phyloP scores from a whole-genome alignment of 305 asterid species.

The Ilex paraguariensis region DNA sequence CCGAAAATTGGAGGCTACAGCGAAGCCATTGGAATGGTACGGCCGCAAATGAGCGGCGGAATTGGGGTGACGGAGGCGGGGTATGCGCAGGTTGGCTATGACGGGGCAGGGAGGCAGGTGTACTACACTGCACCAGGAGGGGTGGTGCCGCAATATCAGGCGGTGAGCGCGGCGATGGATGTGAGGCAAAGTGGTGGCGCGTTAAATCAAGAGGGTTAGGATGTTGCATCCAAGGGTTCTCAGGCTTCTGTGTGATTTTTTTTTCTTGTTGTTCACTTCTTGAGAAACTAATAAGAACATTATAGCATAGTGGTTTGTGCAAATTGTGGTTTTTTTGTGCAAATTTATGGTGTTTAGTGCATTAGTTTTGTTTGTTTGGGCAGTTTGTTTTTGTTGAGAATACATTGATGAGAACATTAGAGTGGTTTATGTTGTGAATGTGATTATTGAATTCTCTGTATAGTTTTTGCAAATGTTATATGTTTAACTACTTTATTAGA shows the following conservation, averaged over 20 bases:
- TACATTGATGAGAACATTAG: too few relatives aligned
- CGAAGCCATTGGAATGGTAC: slow-evolving; percentile 17
- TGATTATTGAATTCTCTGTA: too few relatives aligned
- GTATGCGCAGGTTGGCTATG: slow-evolving; percentile 29
- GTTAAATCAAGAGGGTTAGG: slow-evolving; percentile 21
- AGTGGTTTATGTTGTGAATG: too few relatives aligned
- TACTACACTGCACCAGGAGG: slow-evolving; percentile 23
- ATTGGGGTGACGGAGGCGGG: slow-evolving; percentile 10
- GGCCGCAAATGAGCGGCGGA: neutral
- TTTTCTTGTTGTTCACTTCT: too few relatives aligned
- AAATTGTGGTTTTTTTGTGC: too few relatives aligned
- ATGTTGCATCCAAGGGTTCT: neutral
- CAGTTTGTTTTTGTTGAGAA: too few relatives aligned
- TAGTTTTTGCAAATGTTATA: too few relatives aligned
- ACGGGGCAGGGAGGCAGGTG: slow-evolving; percentile 28
- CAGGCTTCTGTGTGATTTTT: neutral
- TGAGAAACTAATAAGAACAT: too few relatives aligned
- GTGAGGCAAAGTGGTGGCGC: slow-evolving; percentile 19
- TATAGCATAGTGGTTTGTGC: too few relatives aligned
- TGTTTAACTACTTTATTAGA: too few relatives aligned
- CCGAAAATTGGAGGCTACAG: slow-evolving; percentile 24
- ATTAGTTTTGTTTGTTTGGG: too few relatives aligned
- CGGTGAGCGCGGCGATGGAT: slow-evolving; percentile 9
- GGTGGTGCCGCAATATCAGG: slow-evolving; percentile 17
- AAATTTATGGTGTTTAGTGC: too few relatives aligned